Evolutionary conservation across 352 stramenopile species (phyloP).

Genomic region (Pythium chondricola): DNA sequence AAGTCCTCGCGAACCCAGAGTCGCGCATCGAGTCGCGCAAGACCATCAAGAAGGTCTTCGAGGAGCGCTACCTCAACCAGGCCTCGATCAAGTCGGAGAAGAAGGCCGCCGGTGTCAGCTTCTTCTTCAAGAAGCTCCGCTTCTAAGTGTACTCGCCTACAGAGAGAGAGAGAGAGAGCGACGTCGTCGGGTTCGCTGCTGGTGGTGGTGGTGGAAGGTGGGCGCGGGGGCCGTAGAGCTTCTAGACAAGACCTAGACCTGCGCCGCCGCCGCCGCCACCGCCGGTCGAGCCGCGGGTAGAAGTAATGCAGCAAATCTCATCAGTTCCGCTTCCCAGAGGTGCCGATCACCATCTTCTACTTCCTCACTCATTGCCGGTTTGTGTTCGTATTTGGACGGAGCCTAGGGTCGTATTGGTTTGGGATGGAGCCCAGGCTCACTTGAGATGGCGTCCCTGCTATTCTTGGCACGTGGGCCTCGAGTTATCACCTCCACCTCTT

Average conservation of each 20-base stretch:
- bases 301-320: constrained; percentile 29
- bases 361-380: neutral
- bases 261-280: too few species aligned
- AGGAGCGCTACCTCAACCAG: constrained; percentile 96
- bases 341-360: neutral
- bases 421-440: too few species aligned
- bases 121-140: constrained; percentile 99
- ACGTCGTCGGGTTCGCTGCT: neutral
- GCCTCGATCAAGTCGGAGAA: constrained; percentile 95
- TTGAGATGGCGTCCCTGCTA: too few species aligned
- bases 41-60: constrained; percentile 99
- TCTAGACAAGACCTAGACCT: too few species aligned
- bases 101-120: constrained; percentile 96
- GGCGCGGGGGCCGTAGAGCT: too few species aligned
- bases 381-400: neutral
- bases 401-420: too few species aligned
- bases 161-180: neutral
- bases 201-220: too few species aligned
- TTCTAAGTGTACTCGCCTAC: constrained; percentile 86
- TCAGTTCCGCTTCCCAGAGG: constrained; percentile 21
- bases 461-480: too few species aligned
- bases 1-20: constrained; percentile 80
- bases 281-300: constrained; percentile 6
- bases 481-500: too few species aligned
- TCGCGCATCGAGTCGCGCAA: constrained; percentile 92